Base-by-base conservation (phyloP, 495 filamentous ascomycete genomes). In the Hypoxylon fragiforme region DNA sequence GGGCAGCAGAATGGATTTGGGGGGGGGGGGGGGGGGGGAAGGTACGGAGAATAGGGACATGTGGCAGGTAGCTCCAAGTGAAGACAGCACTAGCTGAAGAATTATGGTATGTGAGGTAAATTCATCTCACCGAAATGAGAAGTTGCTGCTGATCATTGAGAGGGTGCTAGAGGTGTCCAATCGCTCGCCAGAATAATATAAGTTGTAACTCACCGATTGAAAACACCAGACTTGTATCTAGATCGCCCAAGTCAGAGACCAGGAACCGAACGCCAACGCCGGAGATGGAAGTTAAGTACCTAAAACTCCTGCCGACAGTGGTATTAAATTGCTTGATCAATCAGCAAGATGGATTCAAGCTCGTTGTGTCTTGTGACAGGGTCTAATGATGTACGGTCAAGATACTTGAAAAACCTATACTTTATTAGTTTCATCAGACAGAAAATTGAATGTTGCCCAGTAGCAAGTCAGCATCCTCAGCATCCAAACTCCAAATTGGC, bases 121-220 rank as follows among this genome's bases (percentile, higher is more conserved):
- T n/a, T n/a, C n/a, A n/a, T n/a, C n/a, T n/a, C n/a, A n/a, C n/a
- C n/a, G n/a, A n/a, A n/a, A n/a, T n/a, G n/a, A n/a, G n/a, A n/a
- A n/a, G n/a, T n/a, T n/a, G n/a, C n/a, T n/a, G n/a, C n/a, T n/a
- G n/a, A n/a, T n/a, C n/a, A n/a, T n/a, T n/a, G n/a, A n/a, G n/a
- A n/a, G n/a, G n/a, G n/a, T n/a, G n/a, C n/a, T n/a, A n/a, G n/a
- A n/a, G n/a, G n/a, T n/a, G n/a, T n/a, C n/a, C n/a, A n/a, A n/a
- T n/a, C n/a, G n/a, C n/a, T n/a, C n/a, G n/a, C n/a, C n/a, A n/a
- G n/a, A n/a, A n/a, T n/a, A n/a, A n/a, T n/a, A n/a, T n/a, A n/a
- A n/a, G n/a, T n/a, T n/a, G n/a, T 36, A 68, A 69, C 72, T 70
- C 59, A 69, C 70, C 66, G 63, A 69, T 57, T 61, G 57, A 58